Percentiles rank a stretch among this genome's conserved stretches.
These are phyloP conservation scores for Globisporangium viniferum DNA, from an alignment of 352 stramenopile species.

Conservation along the genomic window DNA sequence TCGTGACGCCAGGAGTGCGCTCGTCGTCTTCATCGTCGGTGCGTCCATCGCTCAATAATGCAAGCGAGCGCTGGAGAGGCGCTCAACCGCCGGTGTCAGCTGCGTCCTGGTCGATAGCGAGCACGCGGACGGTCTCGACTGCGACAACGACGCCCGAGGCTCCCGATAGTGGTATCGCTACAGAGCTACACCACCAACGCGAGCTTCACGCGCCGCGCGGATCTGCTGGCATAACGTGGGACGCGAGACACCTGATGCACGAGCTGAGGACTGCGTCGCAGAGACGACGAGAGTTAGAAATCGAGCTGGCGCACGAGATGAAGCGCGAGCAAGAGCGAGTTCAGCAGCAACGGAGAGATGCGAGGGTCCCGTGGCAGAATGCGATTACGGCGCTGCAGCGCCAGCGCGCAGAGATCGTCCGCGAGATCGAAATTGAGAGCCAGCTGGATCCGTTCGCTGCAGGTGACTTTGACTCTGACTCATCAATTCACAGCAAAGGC, in stretches of 20 bases:
- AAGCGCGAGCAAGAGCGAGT: constrained; percentile 18
- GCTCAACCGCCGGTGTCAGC: background rate
- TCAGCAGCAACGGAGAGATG: constrained; percentile 12
- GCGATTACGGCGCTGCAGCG: constrained; percentile 44
- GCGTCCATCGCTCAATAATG: background rate
- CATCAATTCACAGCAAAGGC: background rate
- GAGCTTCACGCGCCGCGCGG: background rate
- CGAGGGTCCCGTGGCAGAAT: constrained; percentile 20
- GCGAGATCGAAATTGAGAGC: constrained; percentile 40
- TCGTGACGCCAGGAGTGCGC: constrained; percentile 5
- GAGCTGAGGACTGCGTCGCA: constrained; percentile 36
- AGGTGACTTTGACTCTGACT: background rate
- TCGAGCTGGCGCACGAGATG: constrained; percentile 34
- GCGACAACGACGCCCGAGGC: background rate
- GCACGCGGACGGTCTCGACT: constrained; percentile 13
- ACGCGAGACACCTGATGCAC: constrained; percentile 27
- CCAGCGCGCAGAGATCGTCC: constrained; percentile 39
- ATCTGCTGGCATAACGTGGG: constrained; percentile 11
- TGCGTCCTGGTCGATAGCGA: constrained; percentile 7
- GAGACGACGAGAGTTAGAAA: constrained; percentile 31
- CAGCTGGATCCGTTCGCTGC: background rate
- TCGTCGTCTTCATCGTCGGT: background rate
- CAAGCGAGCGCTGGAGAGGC: background rate
- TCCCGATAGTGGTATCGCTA: background rate
- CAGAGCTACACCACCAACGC: background rate